Base-by-base conservation (phyloP, 352 stramenopile species). In the Globisporangium parvum region DNA sequence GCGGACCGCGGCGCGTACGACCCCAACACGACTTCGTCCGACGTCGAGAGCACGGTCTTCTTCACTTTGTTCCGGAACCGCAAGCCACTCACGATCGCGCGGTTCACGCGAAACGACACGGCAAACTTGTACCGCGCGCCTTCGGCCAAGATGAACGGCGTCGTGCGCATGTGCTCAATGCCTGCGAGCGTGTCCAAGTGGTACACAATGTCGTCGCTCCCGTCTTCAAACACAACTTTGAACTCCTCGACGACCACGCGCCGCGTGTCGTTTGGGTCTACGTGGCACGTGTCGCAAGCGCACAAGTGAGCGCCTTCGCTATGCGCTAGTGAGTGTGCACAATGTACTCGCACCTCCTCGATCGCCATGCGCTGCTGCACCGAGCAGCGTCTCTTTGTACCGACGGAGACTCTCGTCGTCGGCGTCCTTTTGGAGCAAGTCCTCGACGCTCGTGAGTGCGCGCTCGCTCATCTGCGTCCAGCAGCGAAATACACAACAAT, bases 1-100 rank as follows among this genome's bases (percentile, higher is more conserved):
- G 68, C 63, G 17, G 79, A 86, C 17, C 80, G 73, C 15, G 87
- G 87, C 5, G 87, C 80, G 54, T 95, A 95, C 11, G 81, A 93
- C 8, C 87, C 87, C 48, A 96, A 60, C 20, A 95, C 80, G 42
- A 96, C 77, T 66, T 93, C 77, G 53, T 95, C 87, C 0, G 61
- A 69, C 17, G 67, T 84, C 11, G 80, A 78, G 11, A 95, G 60
- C 31, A 95, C 72, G 18, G 80, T 86, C 66, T 92, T 93, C 53
- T 88, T 91, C 47, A 89, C 78, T 61, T 93, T 92, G 63, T 95
- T 95, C 46, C 70, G 67, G 67, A 95, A 96, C 41, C 83, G 83
- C 39, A 95, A 54, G 2, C 87, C 85, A 45, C 80, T 91, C 37
- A 96, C 80, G 55, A 96, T 95, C 14, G 80, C 62, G 20, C 80